Evolutionary conservation across 192 early-diverging fungal species (phyloP), one percentile per base, ranked within the genome.

Genomic region (Thoreauomyces humboldtii): DNA sequence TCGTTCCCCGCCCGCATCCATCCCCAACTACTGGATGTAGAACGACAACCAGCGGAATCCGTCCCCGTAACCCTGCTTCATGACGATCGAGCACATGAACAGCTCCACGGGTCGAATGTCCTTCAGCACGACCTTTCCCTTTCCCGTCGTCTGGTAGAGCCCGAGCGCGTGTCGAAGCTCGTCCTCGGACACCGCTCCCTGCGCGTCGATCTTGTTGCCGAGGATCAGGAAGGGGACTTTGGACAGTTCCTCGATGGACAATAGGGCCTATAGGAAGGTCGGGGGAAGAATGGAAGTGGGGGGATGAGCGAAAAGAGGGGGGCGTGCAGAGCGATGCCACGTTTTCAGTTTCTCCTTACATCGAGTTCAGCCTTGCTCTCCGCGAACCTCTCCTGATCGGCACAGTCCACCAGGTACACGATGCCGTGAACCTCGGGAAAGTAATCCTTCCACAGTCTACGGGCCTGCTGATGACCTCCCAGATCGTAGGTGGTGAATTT

Each of bases 61-160:
- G 70, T 96, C 96, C 54, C 94, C 95, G 76, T 99, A 99, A 75
- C 96, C 96, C 82, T 94, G 92, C 80, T 90, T 87, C 91, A 95
- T 93, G 42, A 95, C 92, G 19, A 99, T 91, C 28, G 94, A 97
- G 84, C 94, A 96, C 96, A 99, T 99, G 73, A 94, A 99, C 53
- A 99, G 86, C 82, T 99, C 96, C 66, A 99, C 94, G 44, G 96
- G 91, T 56, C 96, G 87, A 68, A 95, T 91, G 70, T 94, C 90
- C 74, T 90, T 91, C 73, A 96, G 85, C 55, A 86, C 85, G 36
- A 93, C 88, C 79, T 95, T 97, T 74, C 96, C 96, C 81, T 97
- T 98, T 69, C 96, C 96, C 42, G 95, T 99, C 45, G 95, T 96
- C 78, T 99, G 94, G 88, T 88, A 91, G 65, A 99, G 82, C 27